Conservation (phyloP, 352 stramenopile genomes). For the Pythium vanterpoolii region DNA sequence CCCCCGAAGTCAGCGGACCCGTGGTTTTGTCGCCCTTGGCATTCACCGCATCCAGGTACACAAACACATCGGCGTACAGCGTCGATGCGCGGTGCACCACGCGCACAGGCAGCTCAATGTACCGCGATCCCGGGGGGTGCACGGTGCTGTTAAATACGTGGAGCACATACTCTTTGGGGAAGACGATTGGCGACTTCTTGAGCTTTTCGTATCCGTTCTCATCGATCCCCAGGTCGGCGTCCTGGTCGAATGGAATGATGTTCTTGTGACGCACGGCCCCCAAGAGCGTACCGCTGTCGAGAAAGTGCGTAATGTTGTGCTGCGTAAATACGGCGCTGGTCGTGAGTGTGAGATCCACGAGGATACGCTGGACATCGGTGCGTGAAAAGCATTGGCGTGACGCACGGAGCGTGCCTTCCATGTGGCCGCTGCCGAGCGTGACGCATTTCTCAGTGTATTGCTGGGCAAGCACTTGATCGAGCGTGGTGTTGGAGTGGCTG, state of each 20-base stretch:
- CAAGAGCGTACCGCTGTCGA: slow-evolving; percentile 31
- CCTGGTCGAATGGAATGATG: slow-evolving; percentile 30
- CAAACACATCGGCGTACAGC: slow-evolving; percentile 34
- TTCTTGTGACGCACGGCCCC: slow-evolving; percentile 25
- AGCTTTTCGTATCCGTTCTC: slow-evolving; percentile 16
- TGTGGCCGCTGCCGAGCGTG: slow-evolving; percentile 11
- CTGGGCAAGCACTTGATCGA: slow-evolving; percentile 1
- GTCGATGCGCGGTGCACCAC: slow-evolving; percentile 22
- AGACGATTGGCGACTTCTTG: slow-evolving; percentile 11
- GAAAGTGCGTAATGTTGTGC: slow-evolving; percentile 28
- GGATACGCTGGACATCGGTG: slow-evolving; percentile 22
- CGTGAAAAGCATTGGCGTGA: slow-evolving; percentile 21
- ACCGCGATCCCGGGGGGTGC: slow-evolving; percentile 16
- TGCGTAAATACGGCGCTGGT: slow-evolving; percentile 16
- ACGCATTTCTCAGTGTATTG: slow-evolving; percentile 23
- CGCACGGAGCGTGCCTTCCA: slow-evolving; percentile 15
- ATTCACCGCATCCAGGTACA: slow-evolving; percentile 24
- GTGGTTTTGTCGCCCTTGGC: slow-evolving; percentile 1
- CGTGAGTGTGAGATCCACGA: slow-evolving; percentile 25
- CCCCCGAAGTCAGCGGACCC: slow-evolving; percentile 20
- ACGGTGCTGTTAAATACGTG: slow-evolving; percentile 24
- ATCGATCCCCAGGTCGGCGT: slow-evolving; percentile 31
- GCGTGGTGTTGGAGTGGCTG: slow-evolving; percentile 3
- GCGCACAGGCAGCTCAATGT: slow-evolving; percentile 24
- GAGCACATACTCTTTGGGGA: slow-evolving; percentile 22